These are phyloP conservation scores for Boehmeria nivea DNA, from an alignment of 306 rosid species.

Conservation along the genomic window DNA sequence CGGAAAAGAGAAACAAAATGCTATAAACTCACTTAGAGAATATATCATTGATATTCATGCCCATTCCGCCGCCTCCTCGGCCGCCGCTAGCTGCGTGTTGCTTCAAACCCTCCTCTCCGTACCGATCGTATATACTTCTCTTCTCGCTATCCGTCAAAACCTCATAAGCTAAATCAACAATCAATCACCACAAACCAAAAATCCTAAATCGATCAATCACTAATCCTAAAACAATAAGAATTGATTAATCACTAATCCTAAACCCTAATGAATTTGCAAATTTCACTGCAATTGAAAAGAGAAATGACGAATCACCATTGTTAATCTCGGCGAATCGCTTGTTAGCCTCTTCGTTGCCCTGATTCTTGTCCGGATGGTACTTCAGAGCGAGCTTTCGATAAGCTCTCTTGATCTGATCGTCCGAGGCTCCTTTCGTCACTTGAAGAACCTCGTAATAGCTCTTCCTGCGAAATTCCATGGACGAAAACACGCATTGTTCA, in stretches of 20 bases:
- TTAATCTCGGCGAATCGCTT: conserved; percentile 76
- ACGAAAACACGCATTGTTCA: not conserved
- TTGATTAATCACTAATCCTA: not conserved
- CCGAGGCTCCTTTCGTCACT: conserved; percentile 77
- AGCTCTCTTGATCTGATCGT: conserved; percentile 94
- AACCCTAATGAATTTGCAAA: not conserved
- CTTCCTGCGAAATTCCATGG: conserved; percentile 39
- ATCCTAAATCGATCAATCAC: not conserved
- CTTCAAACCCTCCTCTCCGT: conserved; percentile 95
- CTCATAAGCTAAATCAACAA: conserved; percentile 67
- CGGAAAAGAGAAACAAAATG: not conserved
- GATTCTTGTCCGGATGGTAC: conserved; percentile 98
- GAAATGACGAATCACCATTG: conserved; percentile 43
- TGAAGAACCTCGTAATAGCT: conserved; percentile 83
- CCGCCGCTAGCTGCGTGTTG: conserved; percentile 97
- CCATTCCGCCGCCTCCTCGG: conserved; percentile 77
- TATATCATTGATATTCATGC: conserved; percentile 80
- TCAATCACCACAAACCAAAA: not conserved
- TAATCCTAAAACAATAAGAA: not conserved
- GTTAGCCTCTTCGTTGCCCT: conserved; percentile 87
- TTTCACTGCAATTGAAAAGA: not conserved
- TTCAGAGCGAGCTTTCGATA: conserved; percentile 92
- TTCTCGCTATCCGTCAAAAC: conserved; percentile 81
- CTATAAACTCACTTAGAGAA: conserved; percentile 57
- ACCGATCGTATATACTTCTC: conserved; percentile 72